Conservation (phyloP, 306 rosid species). For the Psophocarpus tetragonolobus region DNA sequence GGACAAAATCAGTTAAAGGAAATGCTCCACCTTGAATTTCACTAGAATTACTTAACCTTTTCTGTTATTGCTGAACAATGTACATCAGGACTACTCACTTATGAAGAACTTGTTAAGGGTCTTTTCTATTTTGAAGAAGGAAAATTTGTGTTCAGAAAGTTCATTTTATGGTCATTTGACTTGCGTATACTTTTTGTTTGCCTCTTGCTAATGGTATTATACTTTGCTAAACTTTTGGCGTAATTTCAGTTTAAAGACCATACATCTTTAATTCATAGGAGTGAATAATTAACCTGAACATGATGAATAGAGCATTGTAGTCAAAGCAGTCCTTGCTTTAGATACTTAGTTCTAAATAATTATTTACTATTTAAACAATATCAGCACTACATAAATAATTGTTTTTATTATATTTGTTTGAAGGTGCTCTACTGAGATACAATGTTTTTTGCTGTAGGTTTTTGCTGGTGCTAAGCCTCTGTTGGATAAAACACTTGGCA, state of each 20-base stretch:
- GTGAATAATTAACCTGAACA: not conserved
- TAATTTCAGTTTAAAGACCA: not conserved
- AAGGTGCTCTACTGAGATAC: constrained; percentile 27
- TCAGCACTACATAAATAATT: not conserved
- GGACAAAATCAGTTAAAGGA: constrained; percentile 15
- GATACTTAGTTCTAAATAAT: constrained; percentile 8
- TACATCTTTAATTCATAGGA: not conserved
- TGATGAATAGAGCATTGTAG: not conserved
- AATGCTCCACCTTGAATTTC: constrained; percentile 27
- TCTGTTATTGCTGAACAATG: not conserved
- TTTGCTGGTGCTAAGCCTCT: constrained; percentile 94
- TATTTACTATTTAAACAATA: constrained; percentile 6
- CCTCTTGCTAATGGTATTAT: constrained; percentile 2
- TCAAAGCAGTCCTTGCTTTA: not conserved
- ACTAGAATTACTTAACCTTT: not conserved
- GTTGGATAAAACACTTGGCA: constrained; percentile 94
- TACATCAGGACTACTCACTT: constrained; percentile 10
- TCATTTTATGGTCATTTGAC: constrained; percentile 10
- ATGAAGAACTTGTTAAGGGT: constrained; percentile 10
- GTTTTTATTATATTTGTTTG: constrained; percentile 21
- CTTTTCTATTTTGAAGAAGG: constrained; percentile 29
- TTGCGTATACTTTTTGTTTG: not conserved
- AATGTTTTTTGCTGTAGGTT: constrained; percentile 54
- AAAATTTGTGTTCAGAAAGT: constrained; percentile 5
- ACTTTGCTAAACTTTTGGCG: not conserved